A percentile compares a stretch with the other conserved stretches of the same genome.
Conservation (phyloP, 129 eudicot genomes). For the Smallanthus sonchifolius region DNA sequence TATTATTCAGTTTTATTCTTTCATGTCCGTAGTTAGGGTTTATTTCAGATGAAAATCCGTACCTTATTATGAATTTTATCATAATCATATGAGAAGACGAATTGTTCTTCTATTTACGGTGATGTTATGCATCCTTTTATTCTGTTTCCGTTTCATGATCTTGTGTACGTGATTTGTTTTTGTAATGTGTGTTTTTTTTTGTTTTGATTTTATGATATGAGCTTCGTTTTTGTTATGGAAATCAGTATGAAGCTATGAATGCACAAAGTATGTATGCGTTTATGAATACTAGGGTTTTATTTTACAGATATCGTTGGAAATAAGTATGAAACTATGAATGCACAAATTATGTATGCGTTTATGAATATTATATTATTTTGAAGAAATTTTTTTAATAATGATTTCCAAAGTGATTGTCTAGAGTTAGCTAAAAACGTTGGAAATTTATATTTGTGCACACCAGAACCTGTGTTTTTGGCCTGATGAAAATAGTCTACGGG, state of each 20-base stretch:
- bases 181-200: not conserved
- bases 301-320: not conserved
- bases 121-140: constrained; percentile 1
- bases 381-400: not conserved
- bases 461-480: not conserved
- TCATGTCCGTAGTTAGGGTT: not conserved
- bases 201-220: not conserved
- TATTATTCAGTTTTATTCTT: not conserved
- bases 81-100: not conserved
- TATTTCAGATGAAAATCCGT: not conserved
- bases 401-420: not conserved
- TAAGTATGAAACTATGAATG: not conserved
- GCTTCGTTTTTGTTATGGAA: not conserved
- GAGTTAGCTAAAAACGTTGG: not conserved
- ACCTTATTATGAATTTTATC: not conserved
- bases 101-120: not conserved
- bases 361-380: not conserved
- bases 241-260: not conserved
- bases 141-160: not conserved
- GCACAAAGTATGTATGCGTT: not conserved
- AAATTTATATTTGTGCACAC: not conserved
- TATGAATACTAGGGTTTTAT: not conserved
- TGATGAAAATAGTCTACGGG: not conserved
- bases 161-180: not conserved
- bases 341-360: not conserved